Percentiles rank a stretch among this genome's conserved stretches.
phyloP scores from a whole-genome alignment of 345 rosid species.

The Eucalyptus leucophloia region DNA sequence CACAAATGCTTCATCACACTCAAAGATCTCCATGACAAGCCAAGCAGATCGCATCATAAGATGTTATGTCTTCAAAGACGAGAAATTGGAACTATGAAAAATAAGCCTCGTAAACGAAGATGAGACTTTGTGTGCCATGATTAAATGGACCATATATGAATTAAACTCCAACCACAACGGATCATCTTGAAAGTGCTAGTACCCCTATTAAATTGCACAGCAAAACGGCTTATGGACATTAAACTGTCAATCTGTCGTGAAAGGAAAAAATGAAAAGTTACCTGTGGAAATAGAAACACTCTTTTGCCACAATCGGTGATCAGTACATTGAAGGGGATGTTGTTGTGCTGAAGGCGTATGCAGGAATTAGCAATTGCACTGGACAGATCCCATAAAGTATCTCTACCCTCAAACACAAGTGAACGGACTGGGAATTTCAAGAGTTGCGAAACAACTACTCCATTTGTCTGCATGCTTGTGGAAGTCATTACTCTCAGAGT shows the following conservation, averaged over 20 bases:
- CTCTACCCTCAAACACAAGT: slow-evolving; percentile 21
- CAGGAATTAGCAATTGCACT: slow-evolving; percentile 24
- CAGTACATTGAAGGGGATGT: slow-evolving; percentile 33
- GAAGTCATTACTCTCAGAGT: slow-evolving; percentile 7
- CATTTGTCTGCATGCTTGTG: background rate
- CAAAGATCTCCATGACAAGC: background rate
- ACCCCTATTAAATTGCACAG: background rate
- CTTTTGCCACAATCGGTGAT: slow-evolving; percentile 30
- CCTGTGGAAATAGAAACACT: slow-evolving; percentile 26
- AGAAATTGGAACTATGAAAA: background rate
- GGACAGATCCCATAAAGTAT: slow-evolving; percentile 9
- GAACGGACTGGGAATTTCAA: slow-evolving; percentile 33
- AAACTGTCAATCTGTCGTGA: background rate
- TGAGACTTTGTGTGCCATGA: background rate
- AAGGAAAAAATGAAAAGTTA: background rate
- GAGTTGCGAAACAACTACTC: slow-evolving; percentile 17
- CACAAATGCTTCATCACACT: background rate
- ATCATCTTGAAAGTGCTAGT: background rate
- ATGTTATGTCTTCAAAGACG: background rate
- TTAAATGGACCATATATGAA: background rate
- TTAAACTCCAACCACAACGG: background rate
- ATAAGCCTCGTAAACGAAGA: background rate
- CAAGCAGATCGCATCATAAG: background rate
- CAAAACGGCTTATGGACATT: background rate
- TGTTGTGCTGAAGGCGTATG: slow-evolving; percentile 26